Base-by-base conservation (phyloP, 495 filamentous ascomycete species). In the Hypoxylon fragiforme region DNA sequence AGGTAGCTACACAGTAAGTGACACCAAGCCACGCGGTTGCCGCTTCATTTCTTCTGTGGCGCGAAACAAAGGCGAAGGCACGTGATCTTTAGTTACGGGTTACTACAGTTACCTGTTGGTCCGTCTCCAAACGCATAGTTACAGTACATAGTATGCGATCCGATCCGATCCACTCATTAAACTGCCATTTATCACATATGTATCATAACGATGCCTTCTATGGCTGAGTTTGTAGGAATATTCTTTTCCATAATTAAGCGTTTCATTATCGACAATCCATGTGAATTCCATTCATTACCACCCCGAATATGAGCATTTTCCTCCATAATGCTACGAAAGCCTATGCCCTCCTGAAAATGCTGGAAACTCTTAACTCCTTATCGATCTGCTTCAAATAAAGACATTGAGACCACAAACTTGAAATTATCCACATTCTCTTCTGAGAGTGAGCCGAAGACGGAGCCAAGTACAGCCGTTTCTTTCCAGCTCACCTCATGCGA, bases 21-120 rank as follows among this genome's bases (percentile, higher is more conserved):
- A n/a, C n/a, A 39, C 18, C 24, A 44, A 50, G 57, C 40, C 59
- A 65, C 44, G 38, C 30, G 44, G 20, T 53, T 43, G 47, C 58
- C 55, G 21, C 28, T 61, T 8, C 0, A 22, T 13, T 21, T 41
- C 47, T n/a, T n/a, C n/a, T n/a, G 24, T 42, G 37, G 55, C 70
- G 57, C 72, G 68, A 73, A 70, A 73, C 39, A 63, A 55, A 54
- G 67, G 56, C 70, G 72, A 48, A 40, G 59, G 37, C 71, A 76
- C 71, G 72, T 76, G 73, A 60, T 19, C 8, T 1, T 12, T 18
- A 18, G 32, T 21, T 53, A 47, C 36, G 37, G 9, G 24, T 4
- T 4, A 37, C 34, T 15, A 16, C 34, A 34, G 3, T 12, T 6
- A 34, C 13, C 13, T 34, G 26, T 30, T 5, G 5, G 26, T 30